Conservation (phyloP, 1,284 basidiomycete genomes). For the Agaricales sp. region DNA sequence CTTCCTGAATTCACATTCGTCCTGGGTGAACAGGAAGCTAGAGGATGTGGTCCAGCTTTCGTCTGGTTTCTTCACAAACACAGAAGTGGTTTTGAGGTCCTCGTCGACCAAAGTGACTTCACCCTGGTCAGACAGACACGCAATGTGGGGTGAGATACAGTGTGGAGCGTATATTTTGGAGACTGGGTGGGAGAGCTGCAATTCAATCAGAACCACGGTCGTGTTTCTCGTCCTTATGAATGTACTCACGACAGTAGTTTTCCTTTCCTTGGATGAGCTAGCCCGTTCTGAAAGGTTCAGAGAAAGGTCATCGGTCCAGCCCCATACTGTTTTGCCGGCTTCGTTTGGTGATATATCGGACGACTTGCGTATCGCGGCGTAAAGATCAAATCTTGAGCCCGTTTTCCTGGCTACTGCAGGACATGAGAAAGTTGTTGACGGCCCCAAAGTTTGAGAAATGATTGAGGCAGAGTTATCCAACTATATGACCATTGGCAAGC, state of each 20-base stretch:
- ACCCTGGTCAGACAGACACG: neutral
- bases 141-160: neutral
- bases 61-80: neutral
- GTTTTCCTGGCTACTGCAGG: neutral
- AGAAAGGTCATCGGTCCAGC: conserved; percentile 1
- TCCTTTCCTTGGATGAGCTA: neutral
- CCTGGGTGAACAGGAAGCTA: neutral
- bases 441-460: neutral
- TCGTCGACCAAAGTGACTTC: neutral
- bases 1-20: neutral
- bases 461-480: neutral
- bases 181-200: neutral
- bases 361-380: neutral
- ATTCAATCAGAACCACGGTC: neutral
- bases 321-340: neutral
- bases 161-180: neutral
- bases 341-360: neutral
- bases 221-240: no score
- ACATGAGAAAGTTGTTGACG: neutral
- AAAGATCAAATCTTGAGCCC: neutral
- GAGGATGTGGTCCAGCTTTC: neutral
- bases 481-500: no score
- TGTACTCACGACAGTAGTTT: neutral
- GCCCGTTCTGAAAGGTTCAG: neutral
- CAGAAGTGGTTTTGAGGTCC: neutral